Conservation (phyloP, 129 eudicot genomes). For the Centaurea solstitialis region DNA sequence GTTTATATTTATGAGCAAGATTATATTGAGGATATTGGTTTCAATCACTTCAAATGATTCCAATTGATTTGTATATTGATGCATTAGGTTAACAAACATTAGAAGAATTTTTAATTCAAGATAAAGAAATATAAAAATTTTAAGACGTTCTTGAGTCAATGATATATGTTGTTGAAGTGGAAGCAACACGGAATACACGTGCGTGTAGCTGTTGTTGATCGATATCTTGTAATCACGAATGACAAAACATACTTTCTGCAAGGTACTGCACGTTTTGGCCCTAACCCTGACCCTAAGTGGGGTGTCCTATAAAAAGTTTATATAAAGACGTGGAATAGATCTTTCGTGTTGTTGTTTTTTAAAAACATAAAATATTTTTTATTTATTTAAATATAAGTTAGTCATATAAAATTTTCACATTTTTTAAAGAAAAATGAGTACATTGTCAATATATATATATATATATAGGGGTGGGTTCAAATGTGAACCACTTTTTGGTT, state of each 20-base stretch:
- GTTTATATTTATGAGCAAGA: not conserved
- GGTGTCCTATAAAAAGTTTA: not conserved
- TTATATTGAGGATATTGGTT: not conserved
- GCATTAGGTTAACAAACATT: not conserved
- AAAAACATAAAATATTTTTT: too few relatives aligned
- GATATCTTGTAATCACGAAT: not conserved
- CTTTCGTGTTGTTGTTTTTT: not conserved
- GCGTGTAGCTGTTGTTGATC: not conserved
- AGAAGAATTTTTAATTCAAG: not conserved
- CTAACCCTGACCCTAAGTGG: not conserved
- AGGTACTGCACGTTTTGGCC: not conserved
- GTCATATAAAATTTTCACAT: too few relatives aligned
- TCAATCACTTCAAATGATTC: not conserved
- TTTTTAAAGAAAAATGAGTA: too few relatives aligned
- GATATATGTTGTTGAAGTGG: not conserved
- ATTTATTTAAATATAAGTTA: too few relatives aligned
- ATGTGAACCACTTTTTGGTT: too few relatives aligned
- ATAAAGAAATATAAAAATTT: too few relatives aligned
- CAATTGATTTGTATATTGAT: not conserved
- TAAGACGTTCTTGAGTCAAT: too few relatives aligned
- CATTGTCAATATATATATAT: too few relatives aligned
- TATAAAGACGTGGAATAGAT: not conserved
- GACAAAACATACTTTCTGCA: not conserved
- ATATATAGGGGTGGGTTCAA: too few relatives aligned
- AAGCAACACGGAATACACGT: not conserved